Base-by-base conservation (phyloP, 805 yeast species). In the Ascoidea tarda region DNA sequence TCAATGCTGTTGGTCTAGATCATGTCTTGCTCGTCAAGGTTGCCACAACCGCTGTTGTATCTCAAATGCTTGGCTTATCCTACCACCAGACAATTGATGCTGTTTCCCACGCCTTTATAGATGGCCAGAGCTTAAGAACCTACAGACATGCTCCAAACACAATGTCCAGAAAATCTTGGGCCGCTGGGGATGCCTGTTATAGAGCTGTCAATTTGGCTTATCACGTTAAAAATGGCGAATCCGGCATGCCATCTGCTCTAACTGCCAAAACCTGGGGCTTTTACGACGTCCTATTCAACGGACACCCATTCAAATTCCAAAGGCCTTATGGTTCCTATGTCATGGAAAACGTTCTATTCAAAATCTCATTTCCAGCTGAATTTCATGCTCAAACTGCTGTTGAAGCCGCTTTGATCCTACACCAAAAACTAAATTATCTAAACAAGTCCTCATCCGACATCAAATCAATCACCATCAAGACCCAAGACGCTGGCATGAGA, bases 301-400 rank as follows among this genome's bases (percentile, higher is more conserved):
- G 81, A 44, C 59, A 76, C 52, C 71, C 69, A 47, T 77, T 78
- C 66, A 63, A 68, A 60, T 77, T 79, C 65, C 82, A 78, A 63
- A 69, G 81, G 56, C 68, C 66, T 21, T 77, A 69, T 58, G 80
- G 77, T 46, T 72, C 78, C 2, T 78, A 78, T 59, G 83, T 78
- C 14, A 79, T 78, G 84, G 83, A 78, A 63, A 78, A 78, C 59
- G 77, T 78, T 28, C 62, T 78, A 49, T 79, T 78, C 66, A 78
- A 78, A 65, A 78, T 79, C 58, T 77, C 82, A 1, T 78, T 72
- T 69, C 83, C 83, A 14, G 84, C 84, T 45, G 84, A 78, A 62
- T 79, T 78, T 64, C 84, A 78, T 62, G 81, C 82, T 6, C 84
- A 78, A 64, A 78, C 83, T 42, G 83, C 83, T 10, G 82, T 71